These are phyloP conservation scores for Rhinocladiella mackenziei DNA, from an alignment of 2,329 filamentous ascomycete genomes.

Conservation along the genomic window DNA sequence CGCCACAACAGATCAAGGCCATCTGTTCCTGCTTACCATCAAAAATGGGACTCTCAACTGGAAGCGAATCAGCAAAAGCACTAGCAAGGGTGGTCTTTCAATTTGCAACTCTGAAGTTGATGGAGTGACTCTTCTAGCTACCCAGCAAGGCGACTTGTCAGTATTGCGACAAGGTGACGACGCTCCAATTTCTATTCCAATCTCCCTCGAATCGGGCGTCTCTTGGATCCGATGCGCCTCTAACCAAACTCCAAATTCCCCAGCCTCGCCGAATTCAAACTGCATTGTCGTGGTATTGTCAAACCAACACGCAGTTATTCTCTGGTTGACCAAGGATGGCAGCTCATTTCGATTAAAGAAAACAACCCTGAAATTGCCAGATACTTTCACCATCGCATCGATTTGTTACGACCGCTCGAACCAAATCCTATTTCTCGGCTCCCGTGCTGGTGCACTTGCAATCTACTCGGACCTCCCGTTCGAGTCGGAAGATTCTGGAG, in stretches of 20 bases:
- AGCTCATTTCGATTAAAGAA: constrained; percentile 3
- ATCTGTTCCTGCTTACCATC: constrained; percentile 12
- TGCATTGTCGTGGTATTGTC: constrained; percentile 14
- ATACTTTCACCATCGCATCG: constrained; percentile 51
- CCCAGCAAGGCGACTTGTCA: constrained; percentile 12
- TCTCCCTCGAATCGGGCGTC: constrained; percentile 4
- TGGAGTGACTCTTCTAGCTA: constrained; percentile 9
- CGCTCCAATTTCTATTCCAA: background rate
- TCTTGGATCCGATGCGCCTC: constrained; percentile 17
- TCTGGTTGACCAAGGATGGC: constrained; percentile 13
- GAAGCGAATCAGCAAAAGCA: background rate
- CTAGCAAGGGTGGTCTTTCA: constrained; percentile 3
- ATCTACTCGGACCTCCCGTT: constrained; percentile 39
- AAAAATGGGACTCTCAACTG: constrained; percentile 2
- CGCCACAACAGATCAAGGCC: constrained; percentile 21
- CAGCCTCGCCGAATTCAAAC: background rate
- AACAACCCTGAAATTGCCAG: constrained; percentile 35
- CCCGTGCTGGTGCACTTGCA: constrained; percentile 52
- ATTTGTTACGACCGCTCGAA: constrained; percentile 33
- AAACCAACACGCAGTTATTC: constrained; percentile 7
- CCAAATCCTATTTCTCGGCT: constrained; percentile 50
- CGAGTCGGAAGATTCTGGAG: constrained; percentile 20
- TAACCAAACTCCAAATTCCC: background rate
- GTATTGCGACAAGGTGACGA: background rate
- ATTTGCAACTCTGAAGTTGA: constrained; percentile 4